Base-by-base conservation (phyloP, 306 rosid species). In the Pterocarpus macrocarpus region DNA sequence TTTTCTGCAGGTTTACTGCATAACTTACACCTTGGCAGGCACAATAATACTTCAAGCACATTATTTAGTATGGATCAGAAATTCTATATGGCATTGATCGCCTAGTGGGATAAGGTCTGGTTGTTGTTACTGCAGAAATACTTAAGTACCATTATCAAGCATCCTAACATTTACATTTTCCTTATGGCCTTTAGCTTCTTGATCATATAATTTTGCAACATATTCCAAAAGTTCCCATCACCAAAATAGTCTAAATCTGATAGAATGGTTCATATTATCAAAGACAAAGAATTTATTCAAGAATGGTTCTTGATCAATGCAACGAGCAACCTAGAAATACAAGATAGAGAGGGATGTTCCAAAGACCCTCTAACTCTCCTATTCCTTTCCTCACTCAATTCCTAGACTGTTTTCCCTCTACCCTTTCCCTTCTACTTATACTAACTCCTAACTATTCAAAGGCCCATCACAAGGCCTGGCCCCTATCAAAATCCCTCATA, bases 21-120 rank as follows among this genome's bases (percentile, higher is more conserved):
- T 17, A 81, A 57, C 52, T 66, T 74, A 70, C 69, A 55, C 49
- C 69, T 65, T 44, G 76, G 56, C 61, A 8, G 45, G 81, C 56
- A 67, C 35, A 75, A 13, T 57, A 81, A 75, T 67, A 67, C 53
- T 66, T 32, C 3, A 49, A 79, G 32, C 57, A 68, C 72, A 69
- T 69, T 11, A 30, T 16, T 76, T 28, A 32, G 69, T 33, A 32
- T 38, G 53, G 14, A 67, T 79, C 41, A 36, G 47, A 50, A 67
- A 41, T 43, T 64, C 65, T 43, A 63, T 53, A 57, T 64, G 65
- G 44, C 84, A 32, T 7, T 14, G 17, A 59, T 36, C 75, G 53
- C 58, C 49, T 38, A 11, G 5, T 28, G 12, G 55, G 17, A 56
- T 34, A 64, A 55, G 50, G 52, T 43, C 75, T 73, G 39, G 14